Conservation (phyloP, 192 early-diverging fungal species). For the Entomortierella parvispora region DNA sequence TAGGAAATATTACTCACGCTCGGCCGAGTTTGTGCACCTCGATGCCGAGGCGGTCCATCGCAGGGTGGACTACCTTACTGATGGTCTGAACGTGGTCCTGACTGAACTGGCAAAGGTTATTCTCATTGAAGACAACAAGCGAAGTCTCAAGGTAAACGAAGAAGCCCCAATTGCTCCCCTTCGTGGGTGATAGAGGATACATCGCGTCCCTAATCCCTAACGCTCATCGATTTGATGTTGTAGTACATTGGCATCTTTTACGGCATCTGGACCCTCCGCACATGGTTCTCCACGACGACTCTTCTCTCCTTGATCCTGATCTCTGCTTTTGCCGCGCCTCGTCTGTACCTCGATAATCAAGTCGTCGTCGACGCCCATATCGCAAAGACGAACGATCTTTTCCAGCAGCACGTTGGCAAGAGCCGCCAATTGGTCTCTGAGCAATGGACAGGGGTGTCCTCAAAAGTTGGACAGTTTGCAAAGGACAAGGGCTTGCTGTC, state of each 20-base stretch:
- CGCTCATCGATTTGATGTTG: neutral
- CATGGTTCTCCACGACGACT: constrained; percentile 46
- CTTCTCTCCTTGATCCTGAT: constrained; percentile 31
- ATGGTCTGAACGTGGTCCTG: constrained; percentile 45
- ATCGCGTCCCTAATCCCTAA: neutral
- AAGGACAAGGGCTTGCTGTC: constrained; percentile 29
- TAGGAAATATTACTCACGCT: constrained; percentile 45
- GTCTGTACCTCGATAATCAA: constrained; percentile 46
- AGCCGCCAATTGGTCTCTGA: constrained; percentile 19
- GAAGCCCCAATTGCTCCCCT: neutral
- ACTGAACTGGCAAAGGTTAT: constrained; percentile 48
- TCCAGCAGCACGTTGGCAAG: constrained; percentile 34
- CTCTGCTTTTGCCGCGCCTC: constrained; percentile 35
- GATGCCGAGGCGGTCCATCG: constrained; percentile 32
- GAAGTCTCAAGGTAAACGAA: constrained; percentile 28
- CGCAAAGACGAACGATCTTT: constrained; percentile 28
- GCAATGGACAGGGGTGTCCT: constrained; percentile 21
- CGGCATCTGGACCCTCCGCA: constrained; percentile 46
- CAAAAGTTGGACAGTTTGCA: constrained; percentile 37
- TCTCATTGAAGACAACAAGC: constrained; percentile 44
- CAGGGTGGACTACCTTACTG: constrained; percentile 29
- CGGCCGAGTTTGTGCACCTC: constrained; percentile 37
- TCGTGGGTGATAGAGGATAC: neutral
- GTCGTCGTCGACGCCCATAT: constrained; percentile 32
- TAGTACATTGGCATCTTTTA: constrained; percentile 49